Conservation (phyloP, 176 grass and related monocot genomes). For the Saccharum spontaneum region DNA sequence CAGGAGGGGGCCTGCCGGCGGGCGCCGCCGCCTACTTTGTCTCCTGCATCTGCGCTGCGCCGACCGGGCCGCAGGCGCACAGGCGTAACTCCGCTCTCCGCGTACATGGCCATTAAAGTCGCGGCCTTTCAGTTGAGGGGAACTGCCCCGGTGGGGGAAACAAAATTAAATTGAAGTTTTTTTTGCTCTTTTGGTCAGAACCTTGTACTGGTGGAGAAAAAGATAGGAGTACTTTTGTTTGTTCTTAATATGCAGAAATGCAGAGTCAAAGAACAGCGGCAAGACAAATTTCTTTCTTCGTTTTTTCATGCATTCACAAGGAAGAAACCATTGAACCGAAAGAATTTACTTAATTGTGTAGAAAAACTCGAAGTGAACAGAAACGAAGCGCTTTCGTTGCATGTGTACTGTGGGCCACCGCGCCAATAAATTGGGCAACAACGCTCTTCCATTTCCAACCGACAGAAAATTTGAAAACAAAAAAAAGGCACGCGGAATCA, state of each 20-base stretch:
- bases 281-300: too few species aligned
- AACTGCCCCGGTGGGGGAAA: background rate
- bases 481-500: background rate
- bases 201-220: background rate
- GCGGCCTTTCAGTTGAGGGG: conserved; percentile 24
- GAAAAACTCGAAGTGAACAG: background rate
- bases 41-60: conserved; percentile 24
- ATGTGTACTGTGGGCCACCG: background rate
- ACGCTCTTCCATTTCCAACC: conserved; percentile 6
- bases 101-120: conserved; percentile 27
- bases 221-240: background rate
- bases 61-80: conserved; percentile 31
- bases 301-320: background rate
- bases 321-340: background rate
- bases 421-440: background rate
- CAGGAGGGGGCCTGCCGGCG: conserved; percentile 19
- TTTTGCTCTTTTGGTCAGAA: background rate
- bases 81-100: background rate
- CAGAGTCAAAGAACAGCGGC: background rate
- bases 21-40: conserved; percentile 39
- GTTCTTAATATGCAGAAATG: background rate
- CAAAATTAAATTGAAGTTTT: background rate
- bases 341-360: background rate
- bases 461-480: background rate
- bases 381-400: background rate